Conservation (phyloP, 148 eudicot genomes). For the Cornus kousa region DNA sequence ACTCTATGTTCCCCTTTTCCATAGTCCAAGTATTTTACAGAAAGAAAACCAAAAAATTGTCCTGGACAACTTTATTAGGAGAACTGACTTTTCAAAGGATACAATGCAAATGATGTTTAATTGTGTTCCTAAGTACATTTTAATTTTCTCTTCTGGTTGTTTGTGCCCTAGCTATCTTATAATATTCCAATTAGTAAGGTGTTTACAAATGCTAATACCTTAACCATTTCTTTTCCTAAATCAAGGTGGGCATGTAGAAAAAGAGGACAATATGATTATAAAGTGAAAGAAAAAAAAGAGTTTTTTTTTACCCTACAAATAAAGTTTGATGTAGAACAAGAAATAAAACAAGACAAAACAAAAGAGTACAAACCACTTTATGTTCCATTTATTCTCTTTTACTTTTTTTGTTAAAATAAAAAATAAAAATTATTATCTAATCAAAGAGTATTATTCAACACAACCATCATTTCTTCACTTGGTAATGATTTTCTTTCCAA, state of each 20-base stretch:
- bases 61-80: slow-evolving; percentile 8
- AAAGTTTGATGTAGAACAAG: slow-evolving; percentile 15
- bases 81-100: background rate
- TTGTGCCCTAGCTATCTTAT: background rate
- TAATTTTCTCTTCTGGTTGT: background rate
- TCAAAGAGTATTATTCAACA: too few species aligned
- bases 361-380: background rate
- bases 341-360: background rate
- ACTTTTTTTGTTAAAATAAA: background rate
- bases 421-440: background rate
- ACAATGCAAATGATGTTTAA: background rate
- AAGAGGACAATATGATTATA: slow-evolving; percentile 13
- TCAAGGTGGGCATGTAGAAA: slow-evolving; percentile 23
- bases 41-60: background rate
- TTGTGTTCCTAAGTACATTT: background rate
- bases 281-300: slow-evolving; percentile 16
- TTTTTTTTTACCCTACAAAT: slow-evolving; percentile 18
- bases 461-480: background rate
- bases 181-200: background rate
- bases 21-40: background rate
- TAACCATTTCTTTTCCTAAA: background rate
- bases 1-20: too few species aligned
- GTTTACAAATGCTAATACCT: background rate
- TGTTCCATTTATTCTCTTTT: background rate
- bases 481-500: too few species aligned